Conservation (phyloP, 805 yeast species). For the Yarrowia yakushimensis region DNA sequence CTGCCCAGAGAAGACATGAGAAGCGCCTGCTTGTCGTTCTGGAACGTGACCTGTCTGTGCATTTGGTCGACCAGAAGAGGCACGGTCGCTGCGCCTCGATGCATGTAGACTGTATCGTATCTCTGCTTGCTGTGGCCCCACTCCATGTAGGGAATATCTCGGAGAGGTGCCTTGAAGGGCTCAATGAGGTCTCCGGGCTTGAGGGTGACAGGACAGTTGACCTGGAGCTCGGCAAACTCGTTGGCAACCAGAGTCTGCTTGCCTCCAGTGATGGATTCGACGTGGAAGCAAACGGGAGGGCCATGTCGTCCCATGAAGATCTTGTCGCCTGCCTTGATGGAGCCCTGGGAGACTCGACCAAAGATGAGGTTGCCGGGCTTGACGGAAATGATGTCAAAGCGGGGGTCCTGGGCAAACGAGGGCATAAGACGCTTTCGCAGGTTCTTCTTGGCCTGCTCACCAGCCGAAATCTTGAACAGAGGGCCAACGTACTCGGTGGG, state of each 20-base stretch:
- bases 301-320: slow-evolving; percentile 22
- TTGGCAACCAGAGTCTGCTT: neutral
- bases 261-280: slow-evolving; percentile 12
- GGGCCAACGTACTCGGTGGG: slow-evolving; percentile 21
- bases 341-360: slow-evolving; percentile 9
- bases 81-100: slow-evolving; percentile 15
- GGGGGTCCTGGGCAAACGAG: slow-evolving; percentile 6
- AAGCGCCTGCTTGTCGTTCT: slow-evolving; percentile 14
- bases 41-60: slow-evolving; percentile 16
- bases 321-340: slow-evolving; percentile 3
- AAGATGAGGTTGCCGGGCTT: slow-evolving; percentile 20
- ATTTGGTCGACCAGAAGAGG: slow-evolving; percentile 13
- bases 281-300: slow-evolving; percentile 19
- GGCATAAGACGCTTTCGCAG: slow-evolving; percentile 20
- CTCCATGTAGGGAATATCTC: slow-evolving; percentile 18
- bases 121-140: slow-evolving; percentile 22
- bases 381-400: slow-evolving; percentile 15
- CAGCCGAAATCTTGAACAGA: neutral
- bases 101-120: slow-evolving; percentile 11
- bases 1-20: slow-evolving; percentile 13
- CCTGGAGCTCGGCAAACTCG: slow-evolving; percentile 19
- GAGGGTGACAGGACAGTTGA: slow-evolving; percentile 5
- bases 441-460: slow-evolving; percentile 1
- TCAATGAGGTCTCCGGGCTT: slow-evolving; percentile 14
- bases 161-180: slow-evolving; percentile 20